A percentile compares a stretch with the other conserved stretches of the same genome.
Evolutionary conservation across 495 filamentous ascomycete species (phyloP).

Genomic region (Xylaria scruposa): DNA sequence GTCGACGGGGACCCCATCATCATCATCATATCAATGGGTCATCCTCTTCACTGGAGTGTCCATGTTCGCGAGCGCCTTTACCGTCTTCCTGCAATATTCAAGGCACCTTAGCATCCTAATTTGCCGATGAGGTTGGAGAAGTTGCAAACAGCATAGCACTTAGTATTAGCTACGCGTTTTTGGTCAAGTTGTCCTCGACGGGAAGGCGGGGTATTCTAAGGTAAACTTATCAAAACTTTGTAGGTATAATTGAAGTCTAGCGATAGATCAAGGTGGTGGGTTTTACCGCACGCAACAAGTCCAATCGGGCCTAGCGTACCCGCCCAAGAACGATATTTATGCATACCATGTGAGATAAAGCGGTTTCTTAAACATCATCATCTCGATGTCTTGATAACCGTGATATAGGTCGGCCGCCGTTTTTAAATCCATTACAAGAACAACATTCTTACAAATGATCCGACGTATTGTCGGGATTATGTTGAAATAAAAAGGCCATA

Average conservation of each 20-base stretch:
- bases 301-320: too few species aligned
- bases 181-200: background rate
- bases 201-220: background rate
- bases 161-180: background rate
- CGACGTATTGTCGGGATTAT: background rate
- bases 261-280: too few species aligned
- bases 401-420: background rate
- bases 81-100: conserved; percentile 6
- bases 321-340: too few species aligned
- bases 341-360: too few species aligned
- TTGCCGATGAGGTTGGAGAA: background rate
- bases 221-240: background rate
- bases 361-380: too few species aligned
- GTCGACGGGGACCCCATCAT: background rate
- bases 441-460: conserved; percentile 4
- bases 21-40: conserved; percentile 14
- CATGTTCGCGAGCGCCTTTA: conserved; percentile 13
- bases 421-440: background rate
- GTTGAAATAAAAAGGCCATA: conserved; percentile 51
- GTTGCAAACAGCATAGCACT: background rate
- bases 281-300: too few species aligned
- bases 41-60: conserved; percentile 16
- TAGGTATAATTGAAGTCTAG: too few species aligned
- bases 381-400: too few species aligned
- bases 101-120: background rate